Evolutionary conservation across 2,329 filamentous ascomycete species (phyloP), one percentile per base, ranked within the genome.

Genomic region (Orbilia oligospora): DNA sequence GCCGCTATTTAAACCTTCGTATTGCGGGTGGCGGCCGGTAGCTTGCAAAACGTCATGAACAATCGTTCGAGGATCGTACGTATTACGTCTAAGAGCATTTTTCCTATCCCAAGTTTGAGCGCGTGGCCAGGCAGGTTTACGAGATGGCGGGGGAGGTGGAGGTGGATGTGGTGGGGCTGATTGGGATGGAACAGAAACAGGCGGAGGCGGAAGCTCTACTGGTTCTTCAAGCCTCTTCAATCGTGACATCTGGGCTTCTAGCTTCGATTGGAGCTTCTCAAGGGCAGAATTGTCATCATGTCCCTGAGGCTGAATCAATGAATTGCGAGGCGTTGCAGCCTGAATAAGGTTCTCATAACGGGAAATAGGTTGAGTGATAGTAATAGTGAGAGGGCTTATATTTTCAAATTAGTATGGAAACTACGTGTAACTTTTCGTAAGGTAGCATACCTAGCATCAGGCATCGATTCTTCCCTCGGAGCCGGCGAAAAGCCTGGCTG

Each of bases 31-130:
- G 72, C 88, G 87, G 16, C 89, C 89, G 12, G 89, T 86, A 16
- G 89, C 88, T 63, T 91, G 87, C 10, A 92, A 84, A 5, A 92
- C 86, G 82, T 91, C 89, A 64, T 89, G 85, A 3, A 90, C 90
- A 76, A 92, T 90, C 0, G 89, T 91, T 53, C 87, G 86, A 0
- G 88, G 86, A 81, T 91, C 87, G 81, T 92, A 92, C 3, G 56
- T 56, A 16, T 83, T 85, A 5, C 85, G 85, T 76, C 87, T 87
- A 27, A 85, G 75, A 4, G 84, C 76, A 2, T 84, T 84, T 63
- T 86, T 83, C 24, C 80, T 79, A 63, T 81, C 81, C 2, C 84
- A 82, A 16, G 90, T 81, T 0, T 85, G 84, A 5, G 65, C 44
- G 20, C 22, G 61, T 10, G 63, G 75, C 24, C 68, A 63, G 3